phyloP scores from a whole-genome alignment of 2,329 filamentous ascomycete genomes.

The Chrysoporthe deuterocubensis region DNA sequence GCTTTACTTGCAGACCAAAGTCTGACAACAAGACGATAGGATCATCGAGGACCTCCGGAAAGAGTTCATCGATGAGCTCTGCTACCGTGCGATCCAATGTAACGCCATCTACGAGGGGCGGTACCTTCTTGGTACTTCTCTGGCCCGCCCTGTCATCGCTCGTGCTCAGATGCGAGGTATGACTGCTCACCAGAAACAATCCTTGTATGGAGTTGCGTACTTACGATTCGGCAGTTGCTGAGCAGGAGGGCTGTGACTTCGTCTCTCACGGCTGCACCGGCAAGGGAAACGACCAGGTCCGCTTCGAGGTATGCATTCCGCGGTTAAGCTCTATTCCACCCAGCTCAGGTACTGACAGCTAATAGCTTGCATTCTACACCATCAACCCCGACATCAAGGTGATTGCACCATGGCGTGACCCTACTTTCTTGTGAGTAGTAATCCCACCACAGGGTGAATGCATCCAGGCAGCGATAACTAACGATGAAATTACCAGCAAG shows the following conservation, averaged over 20 bases:
- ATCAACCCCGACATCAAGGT: constrained; percentile 67
- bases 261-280: constrained; percentile 57
- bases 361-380: constrained; percentile 41
- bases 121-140: constrained; percentile 56
- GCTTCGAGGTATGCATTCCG: constrained; percentile 53
- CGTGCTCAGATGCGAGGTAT: constrained; percentile 59
- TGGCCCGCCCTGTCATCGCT: constrained; percentile 73
- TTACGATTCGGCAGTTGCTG: constrained; percentile 50
- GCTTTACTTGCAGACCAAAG: constrained; percentile 55
- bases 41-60: constrained; percentile 67
- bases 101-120: constrained; percentile 68
- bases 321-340: background rate
- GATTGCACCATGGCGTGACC: constrained; percentile 75
- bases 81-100: constrained; percentile 79
- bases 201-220: background rate
- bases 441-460: too few species aligned
- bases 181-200: background rate
- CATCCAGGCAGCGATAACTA: background rate
- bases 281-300: constrained; percentile 63
- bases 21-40: constrained; percentile 23
- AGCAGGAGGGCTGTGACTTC: constrained; percentile 61
- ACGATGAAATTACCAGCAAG: constrained; percentile 41
- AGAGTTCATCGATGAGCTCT: constrained; percentile 80
- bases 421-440: constrained; percentile 59
- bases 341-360: constrained; percentile 25